Evolutionary conservation across 495 filamentous ascomycete genomes (phyloP).

Genomic region (Aspergillus bertholletiae): DNA sequence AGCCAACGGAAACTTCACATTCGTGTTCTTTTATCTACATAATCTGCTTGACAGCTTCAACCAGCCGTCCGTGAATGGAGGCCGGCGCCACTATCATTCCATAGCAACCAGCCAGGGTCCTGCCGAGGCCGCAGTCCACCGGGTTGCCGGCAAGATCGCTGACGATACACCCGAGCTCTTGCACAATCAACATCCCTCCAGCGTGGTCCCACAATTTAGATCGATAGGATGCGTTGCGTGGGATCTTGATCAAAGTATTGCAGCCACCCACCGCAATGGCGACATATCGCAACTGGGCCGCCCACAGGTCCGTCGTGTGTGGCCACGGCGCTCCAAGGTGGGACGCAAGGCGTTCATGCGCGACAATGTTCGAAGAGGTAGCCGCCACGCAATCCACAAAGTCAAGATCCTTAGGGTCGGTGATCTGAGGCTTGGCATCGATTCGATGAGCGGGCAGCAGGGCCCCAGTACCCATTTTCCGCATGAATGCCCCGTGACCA

Average conservation of each 20-base stretch:
- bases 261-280: slow-evolving; percentile 56
- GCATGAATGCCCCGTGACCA: slow-evolving; percentile 53
- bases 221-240: slow-evolving; percentile 43
- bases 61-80: slow-evolving; percentile 32
- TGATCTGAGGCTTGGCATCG: slow-evolving; percentile 23
- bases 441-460: slow-evolving; percentile 37
- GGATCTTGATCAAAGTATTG: slow-evolving; percentile 61
- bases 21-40: slow-evolving; percentile 10
- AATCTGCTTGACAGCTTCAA: slow-evolving; percentile 34
- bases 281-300: slow-evolving; percentile 63
- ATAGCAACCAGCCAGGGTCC: slow-evolving; percentile 35
- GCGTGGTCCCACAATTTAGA: slow-evolving; percentile 74
- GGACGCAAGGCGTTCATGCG: slow-evolving; percentile 47
- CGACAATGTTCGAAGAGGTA: slow-evolving; percentile 38
- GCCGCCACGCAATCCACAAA: slow-evolving; percentile 45
- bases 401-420: slow-evolving; percentile 33
- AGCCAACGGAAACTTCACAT: not conserved
- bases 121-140: slow-evolving; percentile 39
- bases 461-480: slow-evolving; percentile 36
- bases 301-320: slow-evolving; percentile 53
- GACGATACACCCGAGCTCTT: slow-evolving; percentile 61
- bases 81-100: slow-evolving; percentile 45
- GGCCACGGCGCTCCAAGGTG: slow-evolving; percentile 46
- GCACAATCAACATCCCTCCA: slow-evolving; percentile 63
- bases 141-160: slow-evolving; percentile 55